These are phyloP conservation scores for Saccharomyces hybrid DNA, from an alignment of 1,139 yeast genomes.

Conservation along the genomic window DNA sequence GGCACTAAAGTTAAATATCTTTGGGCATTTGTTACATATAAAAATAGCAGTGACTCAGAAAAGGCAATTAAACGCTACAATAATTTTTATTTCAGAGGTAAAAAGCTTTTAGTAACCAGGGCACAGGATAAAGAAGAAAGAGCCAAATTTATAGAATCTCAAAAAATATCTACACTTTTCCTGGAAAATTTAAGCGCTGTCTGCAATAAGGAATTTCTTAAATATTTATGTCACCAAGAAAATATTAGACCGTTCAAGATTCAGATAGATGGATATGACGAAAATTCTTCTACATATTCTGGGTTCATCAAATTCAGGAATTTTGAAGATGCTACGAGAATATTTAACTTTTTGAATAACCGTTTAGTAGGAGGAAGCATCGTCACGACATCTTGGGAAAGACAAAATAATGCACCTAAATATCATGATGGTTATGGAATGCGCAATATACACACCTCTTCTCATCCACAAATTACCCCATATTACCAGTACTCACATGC, in stretches of 20 bases:
- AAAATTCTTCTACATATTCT: conserved; percentile 13
- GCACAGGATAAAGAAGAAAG: conserved; percentile 20
- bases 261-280: conserved; percentile 3
- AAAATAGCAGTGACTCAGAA: conserved; percentile 28
- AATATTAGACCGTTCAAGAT: conserved; percentile 13
- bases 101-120: conserved; percentile 28
- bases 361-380: conserved; percentile 26
- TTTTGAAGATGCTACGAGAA: conserved; percentile 17
- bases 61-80: conserved; percentile 28
- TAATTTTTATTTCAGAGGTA: conserved; percentile 24
- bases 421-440: not conserved
- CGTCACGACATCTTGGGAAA: conserved; percentile 21
- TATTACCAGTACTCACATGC: not conserved
- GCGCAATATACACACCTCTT: not conserved
- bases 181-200: conserved; percentile 25
- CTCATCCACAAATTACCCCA: not conserved
- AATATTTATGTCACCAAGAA: conserved; percentile 6
- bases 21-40: conserved; percentile 42
- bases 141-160: conserved; percentile 5
- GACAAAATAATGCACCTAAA: conserved; percentile 1
- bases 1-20: conserved; percentile 34
- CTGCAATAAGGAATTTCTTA: conserved; percentile 12
- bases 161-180: conserved; percentile 14
- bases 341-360: conserved; percentile 19
- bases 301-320: conserved; percentile 24